Percentiles rank a stretch among this genome's conserved stretches.
phyloP scores from a whole-genome alignment of 345 rosid genomes.

The Populus tremula region DNA sequence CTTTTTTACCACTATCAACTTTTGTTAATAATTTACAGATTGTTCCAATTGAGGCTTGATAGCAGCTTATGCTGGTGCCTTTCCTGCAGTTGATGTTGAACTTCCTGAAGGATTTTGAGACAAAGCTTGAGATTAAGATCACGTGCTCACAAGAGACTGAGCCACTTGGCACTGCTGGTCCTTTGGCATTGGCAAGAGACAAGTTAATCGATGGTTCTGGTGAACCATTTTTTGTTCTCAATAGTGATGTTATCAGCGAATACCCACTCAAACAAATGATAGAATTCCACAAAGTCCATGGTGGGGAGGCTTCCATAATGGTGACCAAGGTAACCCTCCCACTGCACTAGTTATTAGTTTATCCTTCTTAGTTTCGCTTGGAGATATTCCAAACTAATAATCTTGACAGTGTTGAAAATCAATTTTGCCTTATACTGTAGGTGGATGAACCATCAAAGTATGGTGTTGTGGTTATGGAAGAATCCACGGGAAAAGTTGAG shows the following conservation, averaged over 20 bases:
- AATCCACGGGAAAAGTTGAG: slow-evolving; percentile 72
- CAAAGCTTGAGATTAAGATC: slow-evolving; percentile 83
- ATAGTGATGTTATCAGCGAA: slow-evolving; percentile 99
- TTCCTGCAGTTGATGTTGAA: slow-evolving; percentile 73
- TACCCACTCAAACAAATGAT: slow-evolving; percentile 83
- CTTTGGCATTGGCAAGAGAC: slow-evolving; percentile 95
- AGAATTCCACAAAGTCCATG: slow-evolving; percentile 82
- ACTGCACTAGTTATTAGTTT: neutral
- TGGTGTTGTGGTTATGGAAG: slow-evolving; percentile 97
- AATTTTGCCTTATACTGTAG: slow-evolving; percentile 26
- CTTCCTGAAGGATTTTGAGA: slow-evolving; percentile 87
- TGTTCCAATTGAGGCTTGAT: neutral
- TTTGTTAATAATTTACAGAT: neutral
- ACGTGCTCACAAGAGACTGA: slow-evolving; percentile 98
- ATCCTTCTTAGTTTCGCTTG: neutral
- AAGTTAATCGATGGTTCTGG: slow-evolving; percentile 75
- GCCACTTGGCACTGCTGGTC: slow-evolving; percentile 99
- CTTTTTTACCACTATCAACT: neutral
- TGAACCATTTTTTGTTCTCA: slow-evolving; percentile 93
- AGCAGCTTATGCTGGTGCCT: neutral
- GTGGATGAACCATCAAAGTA: slow-evolving; percentile 99
- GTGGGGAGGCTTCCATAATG: slow-evolving; percentile 99
- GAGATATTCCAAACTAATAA: neutral
- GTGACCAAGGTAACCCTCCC: slow-evolving; percentile 79
- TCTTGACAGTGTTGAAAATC: neutral